These are phyloP conservation scores for Alternaria consortialis DNA, from an alignment of 2,329 filamentous ascomycete genomes.

Conservation along the genomic window DNA sequence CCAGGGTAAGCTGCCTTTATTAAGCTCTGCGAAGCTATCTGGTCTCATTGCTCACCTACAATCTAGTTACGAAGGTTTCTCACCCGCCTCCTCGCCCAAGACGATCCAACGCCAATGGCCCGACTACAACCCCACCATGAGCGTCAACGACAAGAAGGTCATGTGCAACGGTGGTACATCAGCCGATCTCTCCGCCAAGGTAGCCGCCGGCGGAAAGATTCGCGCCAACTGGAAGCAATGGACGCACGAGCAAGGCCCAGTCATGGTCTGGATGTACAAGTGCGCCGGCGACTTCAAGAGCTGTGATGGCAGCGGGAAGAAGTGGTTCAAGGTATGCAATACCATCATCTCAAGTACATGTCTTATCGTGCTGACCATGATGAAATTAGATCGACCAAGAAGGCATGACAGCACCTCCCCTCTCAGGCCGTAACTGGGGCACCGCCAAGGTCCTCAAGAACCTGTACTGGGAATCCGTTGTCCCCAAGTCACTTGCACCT, in stretches of 20 bases:
- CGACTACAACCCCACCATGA: conserved; percentile 65
- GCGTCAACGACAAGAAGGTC: conserved; percentile 60
- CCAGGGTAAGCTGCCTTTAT: conserved; percentile 32
- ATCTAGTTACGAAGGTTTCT: conserved; percentile 63
- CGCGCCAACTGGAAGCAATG: conserved; percentile 66
- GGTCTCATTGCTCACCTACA: conserved; percentile 43
- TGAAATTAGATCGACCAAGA: conserved; percentile 56
- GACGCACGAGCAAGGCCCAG: conserved; percentile 67
- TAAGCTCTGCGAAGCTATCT: conserved; percentile 16
- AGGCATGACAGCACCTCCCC: conserved; percentile 58
- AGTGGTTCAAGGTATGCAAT: conserved; percentile 65
- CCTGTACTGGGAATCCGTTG: conserved; percentile 63
- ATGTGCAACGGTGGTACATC: conserved; percentile 63
- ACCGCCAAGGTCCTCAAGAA: conserved; percentile 59
- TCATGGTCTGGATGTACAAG: conserved; percentile 65
- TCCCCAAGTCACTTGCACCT: conserved; percentile 57
- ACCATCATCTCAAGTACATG: background rate
- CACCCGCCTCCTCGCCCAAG: conserved; percentile 57
- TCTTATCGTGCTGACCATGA: background rate
- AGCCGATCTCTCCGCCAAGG: conserved; percentile 55
- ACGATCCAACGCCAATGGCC: conserved; percentile 68
- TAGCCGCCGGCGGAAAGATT: conserved; percentile 61
- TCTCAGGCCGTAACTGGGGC: conserved; percentile 61
- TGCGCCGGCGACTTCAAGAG: conserved; percentile 59
- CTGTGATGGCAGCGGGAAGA: conserved; percentile 62